Evolutionary conservation across 176 grass and related monocot genomes (phyloP).

Genomic region (Oryza brachyantha): DNA sequence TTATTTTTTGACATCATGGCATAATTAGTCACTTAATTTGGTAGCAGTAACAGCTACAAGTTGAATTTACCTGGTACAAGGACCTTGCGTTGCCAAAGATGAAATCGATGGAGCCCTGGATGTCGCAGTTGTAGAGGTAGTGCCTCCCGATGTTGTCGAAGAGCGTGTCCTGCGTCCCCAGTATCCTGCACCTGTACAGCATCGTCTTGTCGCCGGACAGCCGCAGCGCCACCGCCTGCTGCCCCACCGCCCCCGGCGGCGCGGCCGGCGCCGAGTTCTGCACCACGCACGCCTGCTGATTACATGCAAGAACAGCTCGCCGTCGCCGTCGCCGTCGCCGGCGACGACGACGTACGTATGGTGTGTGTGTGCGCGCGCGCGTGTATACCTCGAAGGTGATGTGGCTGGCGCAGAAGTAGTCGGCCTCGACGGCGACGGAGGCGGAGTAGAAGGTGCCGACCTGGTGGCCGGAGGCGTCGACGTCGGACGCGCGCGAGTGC

Average conservation of each 20-base stretch:
- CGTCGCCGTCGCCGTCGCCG: no score
- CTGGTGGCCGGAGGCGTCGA: slow-evolving; percentile 31
- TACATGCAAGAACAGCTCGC: background rate
- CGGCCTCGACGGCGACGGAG: slow-evolving; percentile 79
- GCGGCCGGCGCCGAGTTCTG: slow-evolving; percentile 83
- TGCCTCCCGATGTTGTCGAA: slow-evolving; percentile 91
- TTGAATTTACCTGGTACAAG: slow-evolving; percentile 62
- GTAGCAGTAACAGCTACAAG: background rate
- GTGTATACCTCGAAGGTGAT: slow-evolving; percentile 79
- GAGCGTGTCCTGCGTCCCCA: slow-evolving; percentile 91
- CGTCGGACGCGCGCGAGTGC: slow-evolving; percentile 65
- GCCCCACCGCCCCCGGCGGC: slow-evolving; percentile 60
- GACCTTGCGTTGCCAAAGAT: slow-evolving; percentile 90
- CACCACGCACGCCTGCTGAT: no score
- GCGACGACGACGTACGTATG: no score
- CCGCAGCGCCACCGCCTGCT: slow-evolving; percentile 90
- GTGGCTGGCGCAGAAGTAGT: slow-evolving; percentile 84
- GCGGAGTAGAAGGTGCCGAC: slow-evolving; percentile 87
- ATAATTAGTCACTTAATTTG: background rate
- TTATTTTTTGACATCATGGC: background rate
- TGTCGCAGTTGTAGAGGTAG: slow-evolving; percentile 71
- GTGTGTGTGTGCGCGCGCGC: no score
- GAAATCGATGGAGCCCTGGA: slow-evolving; percentile 99
- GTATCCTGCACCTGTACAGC: slow-evolving; percentile 71
- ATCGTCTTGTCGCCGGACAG: slow-evolving; percentile 90